Evolutionary conservation across 768 basidiomycete species (phyloP).

Genomic region (Leucocoprinus birnbaumii): DNA sequence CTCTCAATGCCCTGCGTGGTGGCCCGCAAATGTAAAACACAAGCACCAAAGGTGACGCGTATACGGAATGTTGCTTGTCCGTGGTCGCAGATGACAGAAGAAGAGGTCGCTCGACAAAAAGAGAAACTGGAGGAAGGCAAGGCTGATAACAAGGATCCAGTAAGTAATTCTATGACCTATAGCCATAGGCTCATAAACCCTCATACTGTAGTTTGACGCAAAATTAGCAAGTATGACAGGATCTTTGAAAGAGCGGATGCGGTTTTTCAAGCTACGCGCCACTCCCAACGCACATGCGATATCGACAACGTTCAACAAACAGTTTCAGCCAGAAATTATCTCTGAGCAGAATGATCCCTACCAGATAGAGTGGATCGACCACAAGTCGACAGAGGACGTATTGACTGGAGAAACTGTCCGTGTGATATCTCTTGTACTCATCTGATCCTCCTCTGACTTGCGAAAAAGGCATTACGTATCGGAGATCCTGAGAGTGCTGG

Average conservation of each 20-base stretch:
- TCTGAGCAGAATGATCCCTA: constrained; percentile 82
- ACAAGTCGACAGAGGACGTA: constrained; percentile 43
- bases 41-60: constrained; percentile 40
- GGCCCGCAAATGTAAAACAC: constrained; percentile 55
- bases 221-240: constrained; percentile 71
- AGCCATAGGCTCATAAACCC: not conserved
- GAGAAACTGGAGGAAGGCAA: not conserved
- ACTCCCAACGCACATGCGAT: constrained; percentile 69
- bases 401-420: constrained; percentile 71
- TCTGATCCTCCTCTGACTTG: not conserved
- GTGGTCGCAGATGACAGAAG: constrained; percentile 6
- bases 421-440: not conserved
- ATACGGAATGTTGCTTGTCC: constrained; percentile 3
- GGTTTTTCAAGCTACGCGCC: constrained; percentile 79
- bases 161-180: constrained; percentile 27
- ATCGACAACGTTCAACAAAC: constrained; percentile 77
- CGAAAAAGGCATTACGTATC: constrained; percentile 60
- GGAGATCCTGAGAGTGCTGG: constrained; percentile 65
- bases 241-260: constrained; percentile 80
- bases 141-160: constrained; percentile 56
- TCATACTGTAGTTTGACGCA: constrained; percentile 67
- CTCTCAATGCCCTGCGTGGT: constrained; percentile 65
- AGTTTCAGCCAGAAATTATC: constrained; percentile 84
- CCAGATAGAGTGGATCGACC: constrained; percentile 80
- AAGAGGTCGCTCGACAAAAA: not conserved